A percentile compares a stretch with the other conserved stretches of the same genome.
These are phyloP conservation scores for Penicillium egyptiacum DNA, from an alignment of 495 filamentous ascomycete species.

Conservation along the genomic window DNA sequence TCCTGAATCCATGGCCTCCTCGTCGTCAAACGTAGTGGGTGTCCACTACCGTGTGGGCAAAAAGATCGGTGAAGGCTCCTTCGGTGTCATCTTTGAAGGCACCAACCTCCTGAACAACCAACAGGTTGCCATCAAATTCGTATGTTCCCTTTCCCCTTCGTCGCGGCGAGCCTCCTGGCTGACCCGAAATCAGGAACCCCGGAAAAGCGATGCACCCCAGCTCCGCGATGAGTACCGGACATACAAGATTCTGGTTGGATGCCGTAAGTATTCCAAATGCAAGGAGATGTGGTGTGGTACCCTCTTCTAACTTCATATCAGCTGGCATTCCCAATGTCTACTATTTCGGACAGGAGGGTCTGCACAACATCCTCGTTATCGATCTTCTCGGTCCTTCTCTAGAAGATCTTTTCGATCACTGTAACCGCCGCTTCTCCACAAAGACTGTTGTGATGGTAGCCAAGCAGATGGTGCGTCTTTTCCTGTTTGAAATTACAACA, in stretches of 20 bases:
- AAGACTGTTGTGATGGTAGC: slow-evolving; percentile 99
- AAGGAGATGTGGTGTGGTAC: background rate
- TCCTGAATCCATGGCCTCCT: slow-evolving; percentile 71
- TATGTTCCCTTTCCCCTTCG: slow-evolving; percentile 48
- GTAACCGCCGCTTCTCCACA: slow-evolving; percentile 88
- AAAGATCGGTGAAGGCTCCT: slow-evolving; percentile 99
- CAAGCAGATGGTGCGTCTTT: slow-evolving; percentile 87
- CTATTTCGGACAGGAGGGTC: slow-evolving; percentile 98
- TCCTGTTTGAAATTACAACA: background rate
- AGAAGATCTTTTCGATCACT: slow-evolving; percentile 98
- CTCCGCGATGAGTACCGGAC: slow-evolving; percentile 98
- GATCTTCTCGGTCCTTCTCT: slow-evolving; percentile 94
- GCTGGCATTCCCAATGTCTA: slow-evolving; percentile 99
- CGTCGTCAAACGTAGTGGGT: slow-evolving; percentile 96
- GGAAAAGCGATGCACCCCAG: slow-evolving; percentile 98
- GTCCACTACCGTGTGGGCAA: slow-evolving; percentile 99
- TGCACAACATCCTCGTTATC: slow-evolving; percentile 99
- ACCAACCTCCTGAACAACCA: slow-evolving; percentile 99
- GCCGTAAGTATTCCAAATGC: slow-evolving; percentile 69
- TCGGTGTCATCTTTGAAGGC: slow-evolving; percentile 98
- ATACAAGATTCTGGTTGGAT: slow-evolving; percentile 99
- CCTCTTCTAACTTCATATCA: slow-evolving; percentile 38
- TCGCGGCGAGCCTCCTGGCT: slow-evolving; percentile 13
- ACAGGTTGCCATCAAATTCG: slow-evolving; percentile 99
- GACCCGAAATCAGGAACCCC: slow-evolving; percentile 69